Evolutionary conservation across 1,284 basidiomycete species (phyloP), one percentile per base, ranked within the genome.

Genomic region (Hypsizygus ulmarius): DNA sequence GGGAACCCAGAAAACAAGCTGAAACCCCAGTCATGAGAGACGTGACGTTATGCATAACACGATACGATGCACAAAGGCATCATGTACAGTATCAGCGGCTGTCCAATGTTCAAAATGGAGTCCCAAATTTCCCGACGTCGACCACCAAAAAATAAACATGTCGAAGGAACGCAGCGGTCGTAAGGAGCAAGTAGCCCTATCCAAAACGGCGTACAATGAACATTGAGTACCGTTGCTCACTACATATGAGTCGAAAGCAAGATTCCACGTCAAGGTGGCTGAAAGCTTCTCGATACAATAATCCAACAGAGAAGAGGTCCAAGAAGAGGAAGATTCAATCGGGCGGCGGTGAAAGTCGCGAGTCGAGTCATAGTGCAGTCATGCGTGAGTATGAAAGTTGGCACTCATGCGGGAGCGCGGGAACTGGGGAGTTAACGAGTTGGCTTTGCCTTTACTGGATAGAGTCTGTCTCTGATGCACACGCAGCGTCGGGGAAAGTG

Each of bases 381-480:
- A 12, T 30, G 29, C 34, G 37, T 50, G 29, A 39, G 25, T 30
- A 9, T 39, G 49, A 48, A 43, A 39, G 49, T 48, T 45, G 25
- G 40, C 46, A 54, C 52, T 49, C 52, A 54, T 49, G 49, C 34
- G 30, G 18, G 32, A 43, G 36, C 47, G 49, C 49, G 52, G 45
- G 52, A 54, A 50, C 8, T 19, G n/a, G 29, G 27, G 28, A 30
- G 10, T 9, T 34, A n/a, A 39, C 19, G 40, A 16, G n/a, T n/a
- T n/a, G n/a, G n/a, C n/a, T n/a, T n/a, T n/a, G n/a, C 28, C 11
- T 45, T 15, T 28, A 19, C 5, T 25, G n/a, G 3, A 5, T 27
- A 30, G 14, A 14, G 8, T 38, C 10, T 28, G 36, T 4, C 28
- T 10, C 27, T 15, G 37, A 15, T 10, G 18, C 21, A 40, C 35